phyloP scores from a whole-genome alignment of 495 filamentous ascomycete genomes.

The Aspergillus heteromorphus region DNA sequence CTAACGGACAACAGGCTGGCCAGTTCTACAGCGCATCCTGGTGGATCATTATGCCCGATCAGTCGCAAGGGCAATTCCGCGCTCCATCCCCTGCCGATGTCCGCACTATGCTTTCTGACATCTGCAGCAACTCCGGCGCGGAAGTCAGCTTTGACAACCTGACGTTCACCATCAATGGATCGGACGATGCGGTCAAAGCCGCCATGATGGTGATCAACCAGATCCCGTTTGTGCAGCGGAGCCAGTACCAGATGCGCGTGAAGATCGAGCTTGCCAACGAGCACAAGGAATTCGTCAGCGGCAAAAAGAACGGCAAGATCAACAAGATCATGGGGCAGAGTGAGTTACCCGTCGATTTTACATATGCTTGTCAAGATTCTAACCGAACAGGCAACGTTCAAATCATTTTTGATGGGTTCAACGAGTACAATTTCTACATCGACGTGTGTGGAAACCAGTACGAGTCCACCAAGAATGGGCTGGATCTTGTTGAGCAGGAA shows the following conservation, averaged over 20 bases:
- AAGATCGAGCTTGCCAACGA: slow-evolving; percentile 99
- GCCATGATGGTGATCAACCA: slow-evolving; percentile 89
- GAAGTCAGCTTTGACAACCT: slow-evolving; percentile 92
- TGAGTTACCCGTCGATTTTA: slow-evolving; percentile 25
- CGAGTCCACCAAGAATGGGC: slow-evolving; percentile 83
- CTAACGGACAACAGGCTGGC: slow-evolving; percentile 58
- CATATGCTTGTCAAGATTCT: neutral
- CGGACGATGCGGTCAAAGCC: slow-evolving; percentile 90
- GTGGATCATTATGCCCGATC: slow-evolving; percentile 80
- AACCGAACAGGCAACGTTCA: slow-evolving; percentile 72
- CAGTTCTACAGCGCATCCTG: slow-evolving; percentile 98
- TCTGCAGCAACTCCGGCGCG: slow-evolving; percentile 91
- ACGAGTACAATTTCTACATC: slow-evolving; percentile 99
- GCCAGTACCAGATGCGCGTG: slow-evolving; percentile 87
- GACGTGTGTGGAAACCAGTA: slow-evolving; percentile 90
- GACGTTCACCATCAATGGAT: slow-evolving; percentile 88
- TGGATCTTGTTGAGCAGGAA: slow-evolving; percentile 93
- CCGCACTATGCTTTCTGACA: slow-evolving; percentile 85
- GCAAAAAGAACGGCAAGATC: slow-evolving; percentile 99
- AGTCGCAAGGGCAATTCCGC: slow-evolving; percentile 50
- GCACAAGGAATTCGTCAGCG: slow-evolving; percentile 98
- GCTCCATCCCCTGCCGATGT: slow-evolving; percentile 72
- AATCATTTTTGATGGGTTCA: slow-evolving; percentile 97
- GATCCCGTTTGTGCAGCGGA: slow-evolving; percentile 80
- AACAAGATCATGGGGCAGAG: slow-evolving; percentile 99